A percentile compares a stretch with the other conserved stretches of the same genome.
Evolutionary conservation across 2,329 filamentous ascomycete species (phyloP).

Genomic region (Atkinsonella texensis): DNA sequence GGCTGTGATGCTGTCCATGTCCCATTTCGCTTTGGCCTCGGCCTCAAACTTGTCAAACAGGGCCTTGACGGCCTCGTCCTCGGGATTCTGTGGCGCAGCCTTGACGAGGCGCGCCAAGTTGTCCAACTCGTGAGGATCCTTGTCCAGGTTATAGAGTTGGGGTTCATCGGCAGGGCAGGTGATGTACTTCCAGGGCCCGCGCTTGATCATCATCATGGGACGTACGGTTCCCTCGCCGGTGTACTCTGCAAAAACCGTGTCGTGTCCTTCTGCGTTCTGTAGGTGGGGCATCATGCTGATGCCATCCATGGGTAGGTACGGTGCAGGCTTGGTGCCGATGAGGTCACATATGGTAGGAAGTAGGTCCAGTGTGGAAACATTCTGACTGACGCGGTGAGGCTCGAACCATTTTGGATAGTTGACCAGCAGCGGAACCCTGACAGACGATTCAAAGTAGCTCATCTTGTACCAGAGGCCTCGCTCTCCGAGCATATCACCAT

Average conservation of each 20-base stretch:
- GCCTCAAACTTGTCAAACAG: conserved; percentile 55
- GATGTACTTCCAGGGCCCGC: conserved; percentile 83
- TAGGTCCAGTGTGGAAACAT: conserved; percentile 84
- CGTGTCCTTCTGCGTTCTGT: conserved; percentile 50
- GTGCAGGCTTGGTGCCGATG: conserved; percentile 56
- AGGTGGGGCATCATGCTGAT: conserved; percentile 71
- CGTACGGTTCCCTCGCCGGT: conserved; percentile 85
- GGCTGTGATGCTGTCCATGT: conserved; percentile 65
- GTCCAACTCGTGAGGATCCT: conserved; percentile 64
- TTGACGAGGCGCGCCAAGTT: conserved; percentile 50
- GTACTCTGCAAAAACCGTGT: conserved; percentile 91
- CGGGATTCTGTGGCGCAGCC: conserved; percentile 24
- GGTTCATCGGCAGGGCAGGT: conserved; percentile 74
- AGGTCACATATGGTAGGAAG: conserved; percentile 81
- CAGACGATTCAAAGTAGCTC: conserved; percentile 89
- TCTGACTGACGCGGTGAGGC: conserved; percentile 66
- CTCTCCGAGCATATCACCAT: conserved; percentile 93
- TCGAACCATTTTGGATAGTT: conserved; percentile 65
- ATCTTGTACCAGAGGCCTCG: conserved; percentile 95
- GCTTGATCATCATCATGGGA: conserved; percentile 87
- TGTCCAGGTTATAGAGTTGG: conserved; percentile 69
- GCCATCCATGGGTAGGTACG: conserved; percentile 74
- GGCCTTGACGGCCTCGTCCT: conserved; percentile 33
- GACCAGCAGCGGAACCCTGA: conserved; percentile 77
- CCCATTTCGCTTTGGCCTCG: conserved; percentile 67